phyloP scores from a whole-genome alignment of 352 stramenopile genomes.

The Phytophthora sp. region DNA sequence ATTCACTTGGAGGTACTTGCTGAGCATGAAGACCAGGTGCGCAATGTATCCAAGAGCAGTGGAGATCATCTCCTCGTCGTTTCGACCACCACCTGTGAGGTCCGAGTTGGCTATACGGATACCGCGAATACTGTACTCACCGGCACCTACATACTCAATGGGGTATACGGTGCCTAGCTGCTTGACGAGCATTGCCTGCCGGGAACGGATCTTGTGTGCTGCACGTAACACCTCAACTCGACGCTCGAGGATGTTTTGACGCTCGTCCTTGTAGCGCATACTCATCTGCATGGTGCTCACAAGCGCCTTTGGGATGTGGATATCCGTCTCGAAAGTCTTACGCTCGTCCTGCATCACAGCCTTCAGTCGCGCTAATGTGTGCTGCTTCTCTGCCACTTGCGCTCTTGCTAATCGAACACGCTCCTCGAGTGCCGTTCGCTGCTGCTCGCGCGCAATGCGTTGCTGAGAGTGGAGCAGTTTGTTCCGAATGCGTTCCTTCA shows the following conservation, averaged over 20 bases:
- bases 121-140: constrained; percentile 83
- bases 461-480: constrained; percentile 48
- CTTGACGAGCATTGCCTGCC: constrained; percentile 81
- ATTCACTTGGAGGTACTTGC: constrained; percentile 89
- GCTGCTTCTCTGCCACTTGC: constrained; percentile 62
- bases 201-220: constrained; percentile 83
- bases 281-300: constrained; percentile 84
- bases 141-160: constrained; percentile 82
- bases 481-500: constrained; percentile 64
- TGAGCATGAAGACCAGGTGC: constrained; percentile 90
- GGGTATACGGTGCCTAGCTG: constrained; percentile 81
- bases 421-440: constrained; percentile 50
- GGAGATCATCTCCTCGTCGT: constrained; percentile 84
- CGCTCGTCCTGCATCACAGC: constrained; percentile 77
- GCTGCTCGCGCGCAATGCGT: constrained; percentile 54
- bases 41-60: constrained; percentile 86
- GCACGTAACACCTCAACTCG: constrained; percentile 78
- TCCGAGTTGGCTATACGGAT: constrained; percentile 82
- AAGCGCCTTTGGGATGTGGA: constrained; percentile 81
- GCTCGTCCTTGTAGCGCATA: constrained; percentile 84
- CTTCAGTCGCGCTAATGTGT: constrained; percentile 61
- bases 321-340: constrained; percentile 79
- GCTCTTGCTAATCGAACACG: constrained; percentile 55
- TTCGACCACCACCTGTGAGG: constrained; percentile 54
- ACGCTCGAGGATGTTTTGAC: constrained; percentile 76